phyloP scores from a whole-genome alignment of 1,284 basidiomycete species.

The Coniferiporia weirii region DNA sequence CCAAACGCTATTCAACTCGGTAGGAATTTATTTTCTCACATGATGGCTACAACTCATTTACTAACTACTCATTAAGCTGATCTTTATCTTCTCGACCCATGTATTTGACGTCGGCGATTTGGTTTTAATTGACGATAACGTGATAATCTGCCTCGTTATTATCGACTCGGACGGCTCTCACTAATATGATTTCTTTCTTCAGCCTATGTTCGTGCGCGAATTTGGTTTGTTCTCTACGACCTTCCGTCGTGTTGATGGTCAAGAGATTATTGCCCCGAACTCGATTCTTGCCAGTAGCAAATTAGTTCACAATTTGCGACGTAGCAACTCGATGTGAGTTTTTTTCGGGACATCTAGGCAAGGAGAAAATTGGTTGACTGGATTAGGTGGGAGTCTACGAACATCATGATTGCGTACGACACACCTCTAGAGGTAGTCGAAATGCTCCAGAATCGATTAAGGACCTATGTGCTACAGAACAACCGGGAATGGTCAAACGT shows the following conservation, averaged over 20 bases:
- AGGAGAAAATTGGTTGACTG: constrained; percentile 20
- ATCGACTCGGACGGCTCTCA: neutral
- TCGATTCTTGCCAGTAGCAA: constrained; percentile 69
- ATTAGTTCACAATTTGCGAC: constrained; percentile 74
- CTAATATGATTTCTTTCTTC: constrained; percentile 18
- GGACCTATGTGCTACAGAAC: constrained; percentile 59
- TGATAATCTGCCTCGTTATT: constrained; percentile 23
- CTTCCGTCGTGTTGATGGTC: constrained; percentile 74
- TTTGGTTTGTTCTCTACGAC: constrained; percentile 81
- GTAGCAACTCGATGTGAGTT: constrained; percentile 65
- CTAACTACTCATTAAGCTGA: constrained; percentile 40
- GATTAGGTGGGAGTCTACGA: constrained; percentile 72
- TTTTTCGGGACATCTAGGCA: neutral
- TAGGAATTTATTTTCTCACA: constrained; percentile 31
- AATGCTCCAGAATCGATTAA: constrained; percentile 53
- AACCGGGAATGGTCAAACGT: constrained; percentile 69
- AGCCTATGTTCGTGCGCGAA: constrained; percentile 62
- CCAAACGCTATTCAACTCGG: constrained; percentile 76
- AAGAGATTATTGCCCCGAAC: constrained; percentile 79
- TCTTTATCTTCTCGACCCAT: constrained; percentile 82
- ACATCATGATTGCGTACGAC: constrained; percentile 56
- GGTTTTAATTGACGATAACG: constrained; percentile 73
- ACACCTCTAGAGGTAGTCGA: constrained; percentile 68
- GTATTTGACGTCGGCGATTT: constrained; percentile 76
- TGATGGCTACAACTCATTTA: too few relatives aligned